Evolutionary conservation across 1,284 basidiomycete genomes (phyloP).

Genomic region (Somion occarium): DNA sequence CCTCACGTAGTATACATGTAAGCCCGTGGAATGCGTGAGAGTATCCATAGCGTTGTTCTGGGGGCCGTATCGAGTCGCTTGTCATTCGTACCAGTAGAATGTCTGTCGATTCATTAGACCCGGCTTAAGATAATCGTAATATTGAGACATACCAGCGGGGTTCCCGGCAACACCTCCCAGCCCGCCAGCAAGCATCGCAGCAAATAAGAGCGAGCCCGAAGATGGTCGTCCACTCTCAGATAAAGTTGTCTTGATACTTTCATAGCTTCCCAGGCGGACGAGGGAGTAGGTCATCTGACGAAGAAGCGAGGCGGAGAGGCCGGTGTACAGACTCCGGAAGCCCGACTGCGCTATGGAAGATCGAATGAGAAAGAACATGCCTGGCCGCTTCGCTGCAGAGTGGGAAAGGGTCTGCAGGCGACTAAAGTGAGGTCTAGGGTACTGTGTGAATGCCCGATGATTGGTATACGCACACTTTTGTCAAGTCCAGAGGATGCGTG

Average conservation of each 20-base stretch:
- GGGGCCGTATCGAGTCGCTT: conserved; percentile 73
- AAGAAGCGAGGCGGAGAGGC: conserved; percentile 79
- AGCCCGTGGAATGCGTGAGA: conserved; percentile 73
- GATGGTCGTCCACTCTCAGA: conserved; percentile 45
- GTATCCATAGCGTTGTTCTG: conserved; percentile 74
- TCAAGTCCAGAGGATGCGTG: conserved; percentile 83
- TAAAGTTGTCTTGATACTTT: conserved; percentile 62
- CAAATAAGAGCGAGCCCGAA: conserved; percentile 50
- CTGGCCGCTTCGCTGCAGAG: conserved; percentile 39
- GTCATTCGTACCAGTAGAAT: conserved; percentile 86
- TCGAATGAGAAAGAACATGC: conserved; percentile 54
- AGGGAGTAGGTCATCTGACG: conserved; percentile 93
- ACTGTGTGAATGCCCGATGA: neutral
- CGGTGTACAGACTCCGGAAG: conserved; percentile 73
- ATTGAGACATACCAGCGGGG: conserved; percentile 55
- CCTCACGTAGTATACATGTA: conserved; percentile 56
- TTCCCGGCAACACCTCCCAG: conserved; percentile 80
- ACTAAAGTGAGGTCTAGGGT: conserved; percentile 30
- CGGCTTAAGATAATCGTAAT: neutral
- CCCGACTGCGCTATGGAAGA: conserved; percentile 57
- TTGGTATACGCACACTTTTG: conserved; percentile 66
- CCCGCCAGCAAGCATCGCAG: conserved; percentile 70
- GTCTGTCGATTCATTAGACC: conserved; percentile 34
- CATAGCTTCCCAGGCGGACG: conserved; percentile 83
- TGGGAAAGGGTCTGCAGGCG: conserved; percentile 73